Conservation (phyloP, 768 basidiomycete species). For the Termitomyces sp. region DNA sequence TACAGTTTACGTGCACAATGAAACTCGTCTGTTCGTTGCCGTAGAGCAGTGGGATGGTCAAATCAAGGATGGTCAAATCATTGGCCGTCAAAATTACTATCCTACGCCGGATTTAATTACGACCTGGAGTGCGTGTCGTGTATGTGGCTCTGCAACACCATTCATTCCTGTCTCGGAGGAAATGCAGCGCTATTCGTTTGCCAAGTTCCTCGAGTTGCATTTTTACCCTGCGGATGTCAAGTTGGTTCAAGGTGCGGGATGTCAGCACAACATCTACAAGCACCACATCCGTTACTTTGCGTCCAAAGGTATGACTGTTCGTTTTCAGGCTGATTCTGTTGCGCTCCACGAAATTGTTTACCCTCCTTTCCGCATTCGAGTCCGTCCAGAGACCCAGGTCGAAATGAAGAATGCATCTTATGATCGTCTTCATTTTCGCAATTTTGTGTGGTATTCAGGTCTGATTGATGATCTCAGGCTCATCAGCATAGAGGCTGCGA, state of each 20-base stretch:
- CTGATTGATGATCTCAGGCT: constrained; percentile 73
- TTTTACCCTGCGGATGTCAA: constrained; percentile 91
- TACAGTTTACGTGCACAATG: constrained; percentile 88
- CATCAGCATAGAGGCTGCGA: constrained; percentile 76
- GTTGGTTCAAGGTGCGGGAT: constrained; percentile 83
- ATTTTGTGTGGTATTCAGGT: constrained; percentile 69
- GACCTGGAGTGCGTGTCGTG: constrained; percentile 87
- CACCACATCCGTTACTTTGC: constrained; percentile 93
- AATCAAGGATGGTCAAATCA: too few species aligned
- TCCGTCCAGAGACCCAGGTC: constrained; percentile 84
- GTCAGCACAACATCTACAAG: constrained; percentile 91
- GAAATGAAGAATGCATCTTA: constrained; percentile 93
- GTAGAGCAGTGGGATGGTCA: constrained; percentile 88
- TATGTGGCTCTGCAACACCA: constrained; percentile 76
- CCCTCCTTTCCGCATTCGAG: constrained; percentile 82
- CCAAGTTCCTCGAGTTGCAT: constrained; percentile 92
- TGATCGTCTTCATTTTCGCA: constrained; percentile 67
- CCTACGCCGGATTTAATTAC: constrained; percentile 76
- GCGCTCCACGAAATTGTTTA: constrained; percentile 83
- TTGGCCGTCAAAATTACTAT: constrained; percentile 46
- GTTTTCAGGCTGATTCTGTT: constrained; percentile 84
- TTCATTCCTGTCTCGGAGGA: constrained; percentile 89
- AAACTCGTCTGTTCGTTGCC: constrained; percentile 75
- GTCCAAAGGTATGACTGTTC: constrained; percentile 76
- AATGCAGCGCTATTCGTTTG: constrained; percentile 92